Evolutionary conservation across 768 basidiomycete genomes (phyloP).

Genomic region (Scleroderma bovista): DNA sequence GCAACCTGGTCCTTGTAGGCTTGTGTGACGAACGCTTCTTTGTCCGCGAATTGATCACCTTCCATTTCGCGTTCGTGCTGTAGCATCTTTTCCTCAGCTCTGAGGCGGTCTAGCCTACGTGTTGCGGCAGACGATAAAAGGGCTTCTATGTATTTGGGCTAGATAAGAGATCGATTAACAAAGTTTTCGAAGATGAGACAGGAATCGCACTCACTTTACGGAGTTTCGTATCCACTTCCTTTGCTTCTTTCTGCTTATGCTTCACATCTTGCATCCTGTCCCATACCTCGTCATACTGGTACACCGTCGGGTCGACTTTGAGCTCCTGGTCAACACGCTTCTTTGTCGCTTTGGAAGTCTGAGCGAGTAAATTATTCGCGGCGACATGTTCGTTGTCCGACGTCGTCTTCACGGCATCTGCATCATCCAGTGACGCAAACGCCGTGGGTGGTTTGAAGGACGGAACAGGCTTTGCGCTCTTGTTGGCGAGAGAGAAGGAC

Average conservation of each 20-base stretch:
- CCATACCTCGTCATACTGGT: constrained; percentile 95
- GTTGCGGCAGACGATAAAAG: constrained; percentile 81
- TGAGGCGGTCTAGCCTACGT: constrained; percentile 78
- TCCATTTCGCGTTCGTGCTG: constrained; percentile 88
- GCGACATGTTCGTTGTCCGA: constrained; percentile 37
- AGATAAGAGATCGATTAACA: constrained; percentile 5
- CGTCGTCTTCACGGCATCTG: constrained; percentile 48
- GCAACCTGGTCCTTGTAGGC: constrained; percentile 97
- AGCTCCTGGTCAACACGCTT: constrained; percentile 77
- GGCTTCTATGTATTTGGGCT: constrained; percentile 92
- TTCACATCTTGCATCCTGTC: constrained; percentile 93
- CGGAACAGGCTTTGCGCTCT: constrained; percentile 46
- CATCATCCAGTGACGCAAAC: constrained; percentile 62
- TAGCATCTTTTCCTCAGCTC: constrained; percentile 98
- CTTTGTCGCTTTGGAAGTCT: constrained; percentile 59
- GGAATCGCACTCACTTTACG: constrained; percentile 56
- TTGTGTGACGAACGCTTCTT: constrained; percentile 96
- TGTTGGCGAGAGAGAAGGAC: constrained; percentile 71
- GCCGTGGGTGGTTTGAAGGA: constrained; percentile 55
- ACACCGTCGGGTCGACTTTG: constrained; percentile 75
- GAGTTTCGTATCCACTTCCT: constrained; percentile 70
- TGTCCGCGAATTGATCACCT: constrained; percentile 90
- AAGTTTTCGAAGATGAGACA: background rate
- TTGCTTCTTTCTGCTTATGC: constrained; percentile 61
- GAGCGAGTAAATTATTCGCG: constrained; percentile 51